A percentile compares a stretch with the other conserved stretches of the same genome.
Conservation (phyloP, 768 basidiomycete species). For the Auricularia auricula-judae region DNA sequence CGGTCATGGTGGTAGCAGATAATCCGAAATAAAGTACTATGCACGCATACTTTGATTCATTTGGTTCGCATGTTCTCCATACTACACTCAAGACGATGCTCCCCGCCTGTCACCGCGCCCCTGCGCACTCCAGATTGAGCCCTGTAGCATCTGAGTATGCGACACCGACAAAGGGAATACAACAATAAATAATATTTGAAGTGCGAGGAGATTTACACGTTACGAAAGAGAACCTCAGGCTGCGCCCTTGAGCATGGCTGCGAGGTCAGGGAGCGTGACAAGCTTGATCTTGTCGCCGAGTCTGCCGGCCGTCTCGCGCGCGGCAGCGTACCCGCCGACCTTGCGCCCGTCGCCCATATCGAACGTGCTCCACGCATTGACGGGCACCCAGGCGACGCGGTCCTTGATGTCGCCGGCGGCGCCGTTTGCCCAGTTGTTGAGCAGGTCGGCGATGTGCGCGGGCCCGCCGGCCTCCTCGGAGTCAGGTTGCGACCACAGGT, state of each 20-base stretch:
- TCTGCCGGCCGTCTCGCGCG: neutral
- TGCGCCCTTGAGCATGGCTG: neutral
- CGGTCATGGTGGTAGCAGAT: too few relatives aligned
- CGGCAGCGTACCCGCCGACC: neutral
- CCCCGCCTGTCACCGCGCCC: too few relatives aligned
- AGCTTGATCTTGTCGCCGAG: neutral
- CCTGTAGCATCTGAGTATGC: too few relatives aligned
- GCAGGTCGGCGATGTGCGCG: neutral
- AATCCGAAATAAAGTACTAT: too few relatives aligned
- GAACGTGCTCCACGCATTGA: neutral
- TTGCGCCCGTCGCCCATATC: neutral
- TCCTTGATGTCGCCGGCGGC: neutral
- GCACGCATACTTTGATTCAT: too few relatives aligned
- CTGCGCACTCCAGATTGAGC: too few relatives aligned
- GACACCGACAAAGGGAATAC: too few relatives aligned
- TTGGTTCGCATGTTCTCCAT: too few relatives aligned
- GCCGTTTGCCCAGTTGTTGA: neutral
- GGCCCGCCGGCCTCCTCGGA: neutral
- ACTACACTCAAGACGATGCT: too few relatives aligned
- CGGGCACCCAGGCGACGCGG: neutral
- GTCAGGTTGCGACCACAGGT: neutral
- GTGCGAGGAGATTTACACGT: too few relatives aligned
- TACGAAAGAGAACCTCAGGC: neutral
- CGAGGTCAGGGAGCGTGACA: neutral
- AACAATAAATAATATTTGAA: too few relatives aligned